Percentiles rank a stretch among this genome's conserved stretches.
phyloP scores from a whole-genome alignment of 495 filamentous ascomycete genomes.

The Penicillium dipodomyicola region DNA sequence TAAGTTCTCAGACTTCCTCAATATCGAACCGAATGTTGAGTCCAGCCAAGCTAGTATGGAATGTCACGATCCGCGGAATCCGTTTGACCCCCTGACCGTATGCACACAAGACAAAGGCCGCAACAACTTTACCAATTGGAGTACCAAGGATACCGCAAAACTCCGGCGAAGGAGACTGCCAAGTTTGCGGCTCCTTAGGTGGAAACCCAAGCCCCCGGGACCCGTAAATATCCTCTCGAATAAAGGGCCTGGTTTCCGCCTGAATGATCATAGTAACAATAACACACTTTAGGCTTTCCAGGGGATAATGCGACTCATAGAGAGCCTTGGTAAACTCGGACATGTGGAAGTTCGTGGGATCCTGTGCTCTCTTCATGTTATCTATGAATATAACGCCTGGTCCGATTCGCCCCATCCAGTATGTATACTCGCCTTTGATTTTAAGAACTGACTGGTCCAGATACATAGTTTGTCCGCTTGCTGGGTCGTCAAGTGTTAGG shows the following conservation, averaged over 20 bases:
- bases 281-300: neutral
- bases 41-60: neutral
- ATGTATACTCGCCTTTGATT: neutral
- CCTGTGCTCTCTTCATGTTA: neutral
- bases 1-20: neutral
- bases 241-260: neutral
- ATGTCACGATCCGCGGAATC: conserved; percentile 1
- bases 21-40: conserved; percentile 9
- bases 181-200: neutral
- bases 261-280: neutral
- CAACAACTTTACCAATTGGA: conserved; percentile 10
- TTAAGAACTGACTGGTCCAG: neutral
- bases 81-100: conserved; percentile 10
- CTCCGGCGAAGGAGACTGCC: conserved; percentile 2
- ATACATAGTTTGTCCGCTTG: neutral
- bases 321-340: conserved; percentile 1
- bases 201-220: neutral
- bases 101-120: conserved; percentile 2
- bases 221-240: neutral
- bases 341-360: neutral
- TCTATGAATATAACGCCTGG: conserved; percentile 5
- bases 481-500: neutral
- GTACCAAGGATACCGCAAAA: conserved; percentile 10
- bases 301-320: neutral
- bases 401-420: neutral